These are phyloP conservation scores for Volvox africanus DNA, from an alignment of 139 green algal species.

Conservation along the genomic window DNA sequence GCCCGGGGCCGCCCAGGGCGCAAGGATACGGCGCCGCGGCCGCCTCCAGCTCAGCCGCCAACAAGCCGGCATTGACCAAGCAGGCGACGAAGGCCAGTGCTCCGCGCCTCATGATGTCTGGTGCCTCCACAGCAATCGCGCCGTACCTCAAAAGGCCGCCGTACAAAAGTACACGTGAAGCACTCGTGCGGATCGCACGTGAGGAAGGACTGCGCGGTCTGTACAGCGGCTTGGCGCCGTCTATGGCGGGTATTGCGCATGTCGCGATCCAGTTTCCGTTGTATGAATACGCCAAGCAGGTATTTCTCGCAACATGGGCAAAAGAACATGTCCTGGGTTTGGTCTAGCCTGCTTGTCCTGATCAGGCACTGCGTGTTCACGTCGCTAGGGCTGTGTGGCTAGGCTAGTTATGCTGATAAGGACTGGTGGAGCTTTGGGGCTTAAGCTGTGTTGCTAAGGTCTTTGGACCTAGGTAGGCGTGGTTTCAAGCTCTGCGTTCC, in stretches of 20 bases:
- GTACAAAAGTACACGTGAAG: constrained; percentile 85
- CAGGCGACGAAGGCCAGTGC: neutral
- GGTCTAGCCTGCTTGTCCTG: too few relatives aligned
- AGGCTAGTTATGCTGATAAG: too few relatives aligned
- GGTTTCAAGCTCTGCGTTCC: too few relatives aligned
- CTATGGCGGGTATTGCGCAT: constrained; percentile 91
- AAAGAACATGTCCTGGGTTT: too few relatives aligned
- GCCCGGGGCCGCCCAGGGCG: neutral
- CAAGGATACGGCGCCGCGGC: neutral
- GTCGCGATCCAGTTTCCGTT: constrained; percentile 98
- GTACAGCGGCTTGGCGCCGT: constrained; percentile 93
- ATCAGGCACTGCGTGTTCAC: too few relatives aligned
- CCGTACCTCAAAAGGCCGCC: constrained; percentile 30
- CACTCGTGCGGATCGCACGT: constrained; percentile 82
- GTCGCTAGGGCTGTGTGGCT: too few relatives aligned
- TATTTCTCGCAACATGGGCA: neutral
- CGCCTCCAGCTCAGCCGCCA: neutral
- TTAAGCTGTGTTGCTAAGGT: too few relatives aligned
- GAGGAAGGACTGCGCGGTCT: constrained; percentile 92
- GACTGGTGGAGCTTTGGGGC: too few relatives aligned
- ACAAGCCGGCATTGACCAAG: neutral
- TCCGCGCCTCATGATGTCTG: neutral
- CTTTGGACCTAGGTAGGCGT: too few relatives aligned
- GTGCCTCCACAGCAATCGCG: neutral
- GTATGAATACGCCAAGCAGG: constrained; percentile 91